Conservation (phyloP, 179 eudicot species). For the Amaranthus tricolor region DNA sequence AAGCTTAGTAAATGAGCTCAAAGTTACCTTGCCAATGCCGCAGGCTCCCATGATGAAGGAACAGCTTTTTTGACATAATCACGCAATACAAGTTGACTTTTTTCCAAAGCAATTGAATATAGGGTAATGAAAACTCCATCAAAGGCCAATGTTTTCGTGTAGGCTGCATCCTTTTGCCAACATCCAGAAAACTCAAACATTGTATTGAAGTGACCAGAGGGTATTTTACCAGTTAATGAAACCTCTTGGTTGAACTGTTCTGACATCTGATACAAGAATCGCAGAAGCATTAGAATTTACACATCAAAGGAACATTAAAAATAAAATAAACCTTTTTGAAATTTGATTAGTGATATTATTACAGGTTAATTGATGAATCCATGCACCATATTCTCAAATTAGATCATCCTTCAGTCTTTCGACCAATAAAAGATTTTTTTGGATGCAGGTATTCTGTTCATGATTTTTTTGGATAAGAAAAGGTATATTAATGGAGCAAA, state of each 20-base stretch:
- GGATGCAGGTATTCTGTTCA: too few relatives aligned
- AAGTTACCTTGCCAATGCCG: conserved; percentile 79
- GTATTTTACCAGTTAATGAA: conserved; percentile 89
- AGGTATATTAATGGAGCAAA: too few relatives aligned
- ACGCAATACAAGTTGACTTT: conserved; percentile 70
- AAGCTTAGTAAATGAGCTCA: conserved; percentile 5
- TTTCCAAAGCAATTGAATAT: conserved; percentile 76
- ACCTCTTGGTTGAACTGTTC: conserved; percentile 89
- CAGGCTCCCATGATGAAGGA: conserved; percentile 97
- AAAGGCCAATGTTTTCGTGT: conserved; percentile 82
- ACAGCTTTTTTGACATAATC: conserved; percentile 88
- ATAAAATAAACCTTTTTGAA: too few relatives aligned
- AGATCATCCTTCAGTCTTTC: too few relatives aligned
- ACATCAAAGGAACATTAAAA: not conserved
- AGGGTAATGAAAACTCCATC: conserved; percentile 88
- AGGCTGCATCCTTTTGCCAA: conserved; percentile 95
- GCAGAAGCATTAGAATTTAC: conserved; percentile 6
- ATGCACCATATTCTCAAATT: too few relatives aligned
- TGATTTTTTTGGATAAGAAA: too few relatives aligned
- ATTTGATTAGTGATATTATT: too few relatives aligned
- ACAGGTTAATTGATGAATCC: too few relatives aligned
- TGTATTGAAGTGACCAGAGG: conserved; percentile 85
- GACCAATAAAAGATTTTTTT: too few relatives aligned
- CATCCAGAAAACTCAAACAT: conserved; percentile 92
- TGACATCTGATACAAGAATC: conserved; percentile 61